phyloP scores from a whole-genome alignment of 2,329 filamentous ascomycete species.

The Juglanconis sp. region DNA sequence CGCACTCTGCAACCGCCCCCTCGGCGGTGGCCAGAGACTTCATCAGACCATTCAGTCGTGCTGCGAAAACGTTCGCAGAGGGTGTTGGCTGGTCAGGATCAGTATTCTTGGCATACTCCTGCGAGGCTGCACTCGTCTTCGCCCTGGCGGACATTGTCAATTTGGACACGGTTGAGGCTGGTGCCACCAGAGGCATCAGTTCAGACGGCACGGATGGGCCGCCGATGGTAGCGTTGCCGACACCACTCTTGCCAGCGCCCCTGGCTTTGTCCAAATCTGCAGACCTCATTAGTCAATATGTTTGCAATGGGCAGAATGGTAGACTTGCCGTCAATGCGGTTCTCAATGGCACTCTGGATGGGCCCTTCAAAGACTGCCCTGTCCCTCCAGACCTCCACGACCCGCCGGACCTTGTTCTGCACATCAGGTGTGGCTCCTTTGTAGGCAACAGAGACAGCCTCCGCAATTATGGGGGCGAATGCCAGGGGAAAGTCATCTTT shows the following conservation, averaged over 20 bases:
- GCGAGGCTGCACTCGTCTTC: constrained; percentile 66
- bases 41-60: constrained; percentile 82
- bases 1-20: constrained; percentile 81
- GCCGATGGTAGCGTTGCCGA: constrained; percentile 66
- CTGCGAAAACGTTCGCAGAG: constrained; percentile 85
- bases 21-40: constrained; percentile 87
- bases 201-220: constrained; percentile 66
- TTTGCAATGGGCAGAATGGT: not conserved
- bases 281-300: not conserved
- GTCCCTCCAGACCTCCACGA: constrained; percentile 92
- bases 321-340: constrained; percentile 68
- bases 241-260: constrained; percentile 48
- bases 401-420: constrained; percentile 80
- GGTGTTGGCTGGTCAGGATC: constrained; percentile 67
- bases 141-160: constrained; percentile 65
- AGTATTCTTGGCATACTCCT: constrained; percentile 81
- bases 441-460: constrained; percentile 87
- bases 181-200: constrained; percentile 69
- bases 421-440: constrained; percentile 83
- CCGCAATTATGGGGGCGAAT: constrained; percentile 87
- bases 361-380: constrained; percentile 77
- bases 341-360: constrained; percentile 78
- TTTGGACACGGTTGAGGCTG: constrained; percentile 73
- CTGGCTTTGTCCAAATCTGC: constrained; percentile 62
- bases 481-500: constrained; percentile 92